Base-by-base conservation (phyloP, 1,139 yeast species). In the Pichia sp. region DNA sequence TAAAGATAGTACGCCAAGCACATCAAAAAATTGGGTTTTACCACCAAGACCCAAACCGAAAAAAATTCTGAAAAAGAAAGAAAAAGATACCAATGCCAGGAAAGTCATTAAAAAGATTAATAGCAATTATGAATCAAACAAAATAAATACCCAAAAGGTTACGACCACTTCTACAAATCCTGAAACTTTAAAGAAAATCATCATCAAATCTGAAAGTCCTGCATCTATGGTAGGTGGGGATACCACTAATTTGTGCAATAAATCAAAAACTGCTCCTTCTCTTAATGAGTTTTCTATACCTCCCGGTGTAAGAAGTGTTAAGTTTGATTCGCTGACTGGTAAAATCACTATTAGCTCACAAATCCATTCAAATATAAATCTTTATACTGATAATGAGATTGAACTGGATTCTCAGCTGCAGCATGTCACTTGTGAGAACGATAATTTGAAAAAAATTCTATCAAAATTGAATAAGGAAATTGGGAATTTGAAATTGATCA, bases 41-140 rank as follows among this genome's bases (percentile, higher is more conserved):
- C 85, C 84, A 2, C 84, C 84, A 2, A 62, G 84, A 44, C 83
- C 84, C 2, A 68, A 81, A 44, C 81, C 82, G 0, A 82, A 82
- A 10, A 64, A 82, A 43, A 42, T 43, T 1, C 29, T 39, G 4
- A 49, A 50, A 27, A 49, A 48, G 72, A 73, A 53, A 60, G 47
- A 44, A 4, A 46, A 43, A 9, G 43, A 49, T 16, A 31, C 33
- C 33, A 31, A 31, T 31, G 23, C 23, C 23, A 16, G 23, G 23
- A 16, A 16, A 16, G 23, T 16, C 23, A 16, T 16, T 16, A 16
- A 16, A 16, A 16, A 16, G 23, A 16, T 16, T 16, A 16, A 16
- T 16, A 16, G 23, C 23, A 31, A 31, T 31, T 7, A 8, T 8
- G 10, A 8, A 8, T 31, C 33, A 7, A 31, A 31, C 10, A 31